Base-by-base conservation (phyloP, 768 basidiomycete species). In the Mrakia gelida region DNA sequence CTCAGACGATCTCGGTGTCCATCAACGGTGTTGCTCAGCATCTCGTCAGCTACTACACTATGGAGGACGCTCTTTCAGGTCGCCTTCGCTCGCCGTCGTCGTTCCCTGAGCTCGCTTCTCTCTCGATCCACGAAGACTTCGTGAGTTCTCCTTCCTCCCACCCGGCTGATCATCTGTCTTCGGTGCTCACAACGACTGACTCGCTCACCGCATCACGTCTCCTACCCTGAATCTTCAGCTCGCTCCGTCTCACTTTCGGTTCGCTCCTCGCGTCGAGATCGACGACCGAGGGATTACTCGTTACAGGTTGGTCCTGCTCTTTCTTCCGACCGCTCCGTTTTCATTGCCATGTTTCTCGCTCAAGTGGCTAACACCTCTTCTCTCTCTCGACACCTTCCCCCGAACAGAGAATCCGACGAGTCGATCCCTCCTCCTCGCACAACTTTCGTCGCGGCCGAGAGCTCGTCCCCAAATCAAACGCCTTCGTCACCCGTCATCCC, bases 11-110 rank as follows among this genome's bases (percentile, higher is more conserved):
- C 84, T 96, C 95, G 16, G 86, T 97, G 76, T 90, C 90, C 30
- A 93, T 95, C 78, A 88, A 88, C 75, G 93, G 92, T 34, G 91
- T 92, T 52, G 88, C 93, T 0, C 94, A 97, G 82, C 95, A 97
- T 84, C 88, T 97, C 75, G 92, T 98, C 72, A 95, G 94, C 7
- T 98, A 98, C 86, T 98, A 97, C 87, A 91, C 91, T 81, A 88
- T 95, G 74, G 91, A 93, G 79, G 96, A 98, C 83, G 94, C 97
- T 41, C 89, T 92, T 76, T 89, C 90, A 68, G 95, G 95, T 21
- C 91, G 93, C 43, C 89, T 98, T 18, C 91, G 94, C 52, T 88
- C 92, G 0, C 95, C 96, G 0, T 95, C 93, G 0, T 91, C 92
- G 3, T 87, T 95, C 0, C 92, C 93, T 0, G 94, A 98, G 83